These are phyloP conservation scores for Amylocystis lapponica DNA, from an alignment of 768 basidiomycete species.

Conservation along the genomic window DNA sequence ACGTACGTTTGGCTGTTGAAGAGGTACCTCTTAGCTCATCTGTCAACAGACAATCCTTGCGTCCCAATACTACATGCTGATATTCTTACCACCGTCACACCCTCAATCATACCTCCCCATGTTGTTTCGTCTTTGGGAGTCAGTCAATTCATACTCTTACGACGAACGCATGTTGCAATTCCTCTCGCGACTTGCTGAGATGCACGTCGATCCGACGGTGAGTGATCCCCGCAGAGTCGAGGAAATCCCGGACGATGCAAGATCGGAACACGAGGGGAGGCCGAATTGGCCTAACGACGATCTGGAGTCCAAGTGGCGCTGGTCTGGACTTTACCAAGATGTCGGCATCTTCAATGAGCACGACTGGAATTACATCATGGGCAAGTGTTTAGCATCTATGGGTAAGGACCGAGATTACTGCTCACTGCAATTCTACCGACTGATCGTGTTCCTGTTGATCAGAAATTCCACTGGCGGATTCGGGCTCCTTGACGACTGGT, in stretches of 20 bases:
- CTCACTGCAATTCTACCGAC: background rate
- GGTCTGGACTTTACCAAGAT: constrained; percentile 48
- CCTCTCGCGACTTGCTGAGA: constrained; percentile 67
- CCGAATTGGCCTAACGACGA: constrained; percentile 47
- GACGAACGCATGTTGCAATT: constrained; percentile 89
- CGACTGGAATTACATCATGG: constrained; percentile 85
- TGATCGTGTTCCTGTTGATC: constrained; percentile 6
- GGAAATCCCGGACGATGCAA: constrained; percentile 65
- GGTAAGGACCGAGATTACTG: constrained; percentile 36
- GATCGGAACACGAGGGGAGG: constrained; percentile 55
- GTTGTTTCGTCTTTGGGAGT: constrained; percentile 84
- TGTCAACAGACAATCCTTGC: constrained; percentile 58
- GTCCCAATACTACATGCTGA: constrained; percentile 79
- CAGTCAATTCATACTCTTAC: constrained; percentile 83
- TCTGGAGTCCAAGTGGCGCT: constrained; percentile 34
- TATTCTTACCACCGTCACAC: constrained; percentile 80
- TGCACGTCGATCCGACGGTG: constrained; percentile 72
- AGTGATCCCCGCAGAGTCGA: constrained; percentile 68
- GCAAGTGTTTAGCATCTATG: constrained; percentile 81
- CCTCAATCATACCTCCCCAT: constrained; percentile 80
- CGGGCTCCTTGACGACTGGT: constrained; percentile 70
- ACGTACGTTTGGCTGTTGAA: constrained; percentile 41
- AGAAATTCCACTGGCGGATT: constrained; percentile 72
- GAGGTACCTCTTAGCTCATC: constrained; percentile 2
- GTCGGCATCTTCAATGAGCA: constrained; percentile 81